Base-by-base conservation (phyloP, 768 basidiomycete species). In the Holtermannia corniformis region DNA sequence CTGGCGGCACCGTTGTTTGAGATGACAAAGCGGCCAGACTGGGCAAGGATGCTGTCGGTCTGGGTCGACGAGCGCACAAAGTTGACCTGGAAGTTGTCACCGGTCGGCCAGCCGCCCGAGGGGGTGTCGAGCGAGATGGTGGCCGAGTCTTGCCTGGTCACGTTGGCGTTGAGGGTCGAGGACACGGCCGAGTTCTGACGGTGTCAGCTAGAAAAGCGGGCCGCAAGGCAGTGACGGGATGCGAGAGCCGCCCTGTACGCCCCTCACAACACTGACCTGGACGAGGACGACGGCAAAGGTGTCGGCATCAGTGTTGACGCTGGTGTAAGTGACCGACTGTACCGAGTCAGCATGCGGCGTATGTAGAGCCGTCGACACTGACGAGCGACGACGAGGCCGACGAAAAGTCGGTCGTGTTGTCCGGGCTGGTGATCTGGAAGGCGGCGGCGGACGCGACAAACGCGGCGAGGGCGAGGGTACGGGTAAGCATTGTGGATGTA, bases 31-130 rank as follows among this genome's bases (percentile, higher is more conserved):
- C 80, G 65, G 23, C 51, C 48, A 16, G 86, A 87, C 72, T 91
- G 86, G 37, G 87, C 86, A 49, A 81, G 77, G 59, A 90, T 81
- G 47, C 73, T 72, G 68, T 70, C 63, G 21, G 79, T 73, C 50
- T 80, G 48, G 19, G 77, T 51, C 2, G 76, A 56, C 58, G 79
- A 76, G 59, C 75, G 62, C 55, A 83, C 80, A 23, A 91, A 70
- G 75, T 90, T 87, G 72, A 92, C 77, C 52, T 79, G 82, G 79
- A 79, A 91, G 28, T 71, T 75, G 27, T 58, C 50, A 51, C 82
- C 84, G n/a, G 68, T 44, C 12, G 82, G 81, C 82, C 84, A 88
- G 14, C 83, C 83, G 48, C 76, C 79, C 3, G 84, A 82, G 20
- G 83, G 75, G 65, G 74, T 77, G 50, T 83, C 74, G 21, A 58